Conservation (phyloP, 192 early-diverging fungal species). For the Coemansia sp. region DNA sequence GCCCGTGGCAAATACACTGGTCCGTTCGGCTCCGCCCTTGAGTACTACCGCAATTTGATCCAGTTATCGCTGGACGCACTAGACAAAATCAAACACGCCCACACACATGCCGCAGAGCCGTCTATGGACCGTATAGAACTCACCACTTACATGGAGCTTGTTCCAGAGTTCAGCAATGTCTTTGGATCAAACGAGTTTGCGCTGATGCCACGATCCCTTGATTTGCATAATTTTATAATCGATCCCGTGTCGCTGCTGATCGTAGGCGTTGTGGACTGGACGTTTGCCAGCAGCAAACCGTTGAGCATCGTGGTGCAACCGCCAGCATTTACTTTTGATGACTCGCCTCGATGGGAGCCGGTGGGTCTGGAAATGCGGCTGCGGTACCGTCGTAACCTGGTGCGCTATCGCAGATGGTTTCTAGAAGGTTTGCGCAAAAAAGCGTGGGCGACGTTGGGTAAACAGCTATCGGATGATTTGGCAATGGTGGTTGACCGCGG, state of each 20-base stretch:
- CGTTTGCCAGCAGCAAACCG: conserved; percentile 27
- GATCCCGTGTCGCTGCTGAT: conserved; percentile 19
- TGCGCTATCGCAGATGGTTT: conserved; percentile 48
- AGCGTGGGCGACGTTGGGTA: conserved; percentile 31
- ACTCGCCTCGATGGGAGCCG: conserved; percentile 51
- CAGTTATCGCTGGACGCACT: conserved; percentile 17
- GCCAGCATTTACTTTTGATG: conserved; percentile 47
- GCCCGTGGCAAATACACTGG: conserved; percentile 5
- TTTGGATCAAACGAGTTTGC: conserved; percentile 11
- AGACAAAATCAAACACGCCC: not conserved
- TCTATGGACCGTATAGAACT: conserved; percentile 34
- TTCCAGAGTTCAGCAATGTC: not conserved
- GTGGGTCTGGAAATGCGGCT: conserved; percentile 14
- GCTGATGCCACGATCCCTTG: conserved; percentile 43
- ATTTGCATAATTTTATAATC: conserved; percentile 31
- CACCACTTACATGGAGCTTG: conserved; percentile 8
- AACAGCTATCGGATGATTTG: conserved; percentile 13
- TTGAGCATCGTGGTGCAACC: conserved; percentile 33
- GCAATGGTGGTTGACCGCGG: conserved; percentile 28
- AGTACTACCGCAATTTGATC: conserved; percentile 34
- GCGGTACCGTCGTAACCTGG: conserved; percentile 41
- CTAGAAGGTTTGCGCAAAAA: conserved; percentile 28
- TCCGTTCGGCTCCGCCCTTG: conserved; percentile 17
- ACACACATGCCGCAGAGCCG: not conserved
- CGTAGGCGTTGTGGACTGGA: conserved; percentile 41